Evolutionary conservation across 129 eudicot genomes (phyloP).

Genomic region (Lactuca saligna): DNA sequence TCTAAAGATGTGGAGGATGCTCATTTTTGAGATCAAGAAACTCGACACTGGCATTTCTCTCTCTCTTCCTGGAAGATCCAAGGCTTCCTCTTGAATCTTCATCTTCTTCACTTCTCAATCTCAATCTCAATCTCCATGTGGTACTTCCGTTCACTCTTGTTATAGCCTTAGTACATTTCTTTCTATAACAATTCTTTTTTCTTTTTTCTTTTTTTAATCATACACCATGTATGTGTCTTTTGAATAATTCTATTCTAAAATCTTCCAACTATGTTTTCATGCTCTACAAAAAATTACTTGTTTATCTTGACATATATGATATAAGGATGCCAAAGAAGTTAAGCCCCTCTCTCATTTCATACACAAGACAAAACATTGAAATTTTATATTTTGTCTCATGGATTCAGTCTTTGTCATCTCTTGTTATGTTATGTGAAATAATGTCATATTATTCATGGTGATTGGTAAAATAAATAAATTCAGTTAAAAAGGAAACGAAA

Average conservation of each 20-base stretch:
- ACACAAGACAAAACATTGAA: too few species aligned
- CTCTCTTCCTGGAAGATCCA: constrained; percentile 48
- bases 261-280: background rate
- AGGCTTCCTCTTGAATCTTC: constrained; percentile 25
- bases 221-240: background rate
- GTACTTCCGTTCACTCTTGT: constrained; percentile 5
- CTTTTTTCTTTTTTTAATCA: too few species aligned
- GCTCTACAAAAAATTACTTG: background rate
- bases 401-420: too few species aligned
- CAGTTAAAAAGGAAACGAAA: too few species aligned
- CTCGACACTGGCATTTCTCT: constrained; percentile 58
- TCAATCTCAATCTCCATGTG: background rate
- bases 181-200: constrained; percentile 17
- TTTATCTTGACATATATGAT: too few species aligned
- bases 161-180: constrained; percentile 15
- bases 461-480: too few species aligned
- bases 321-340: too few species aligned
- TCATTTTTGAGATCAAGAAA: constrained; percentile 83
- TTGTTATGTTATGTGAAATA: too few species aligned
- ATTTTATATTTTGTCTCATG: too few species aligned
- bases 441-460: too few species aligned
- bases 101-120: too few species aligned
- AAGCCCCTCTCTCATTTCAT: too few species aligned
- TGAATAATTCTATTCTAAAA: constrained; percentile 20
- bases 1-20: constrained; percentile 99